Percentiles rank a stretch among this genome's conserved stretches.
Conservation (phyloP, 805 yeast species). For the Pichia sporocuriosa region DNA sequence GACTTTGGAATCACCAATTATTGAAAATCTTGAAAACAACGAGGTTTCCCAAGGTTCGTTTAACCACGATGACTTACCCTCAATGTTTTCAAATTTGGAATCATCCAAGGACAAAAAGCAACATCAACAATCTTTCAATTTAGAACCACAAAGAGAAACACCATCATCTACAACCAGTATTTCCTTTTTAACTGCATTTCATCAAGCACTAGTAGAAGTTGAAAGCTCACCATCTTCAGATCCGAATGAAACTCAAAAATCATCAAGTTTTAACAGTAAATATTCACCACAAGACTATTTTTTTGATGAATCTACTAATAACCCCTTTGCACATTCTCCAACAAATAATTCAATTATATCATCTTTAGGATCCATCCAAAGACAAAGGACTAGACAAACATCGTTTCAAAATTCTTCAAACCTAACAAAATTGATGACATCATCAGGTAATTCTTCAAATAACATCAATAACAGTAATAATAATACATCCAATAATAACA, state of each 20-base stretch:
- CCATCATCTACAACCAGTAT: slow-evolving; percentile 12
- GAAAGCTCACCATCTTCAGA: slow-evolving; percentile 12
- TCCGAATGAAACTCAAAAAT: slow-evolving; percentile 1
- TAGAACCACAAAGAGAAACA: neutral
- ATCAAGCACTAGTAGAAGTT: slow-evolving; percentile 30
- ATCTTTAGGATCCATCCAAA: slow-evolving; percentile 16
- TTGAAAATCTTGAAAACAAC: too few species aligned
- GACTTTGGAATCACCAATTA: too few species aligned
- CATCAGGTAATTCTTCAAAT: too few species aligned
- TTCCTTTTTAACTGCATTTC: slow-evolving; percentile 30
- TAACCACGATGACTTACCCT: slow-evolving; percentile 8
- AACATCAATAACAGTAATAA: too few species aligned
- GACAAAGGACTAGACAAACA: slow-evolving; percentile 17
- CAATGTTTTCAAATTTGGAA: slow-evolving; percentile 7
- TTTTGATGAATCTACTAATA: slow-evolving; percentile 13
- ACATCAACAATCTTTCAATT: too few species aligned
- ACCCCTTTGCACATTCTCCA: slow-evolving; percentile 7
- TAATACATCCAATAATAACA: too few species aligned
- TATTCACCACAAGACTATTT: slow-evolving; percentile 5
- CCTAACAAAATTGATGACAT: slow-evolving; percentile 18
- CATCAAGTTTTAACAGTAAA: neutral
- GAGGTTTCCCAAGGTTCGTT: too few species aligned
- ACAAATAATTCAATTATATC: slow-evolving; percentile 18
- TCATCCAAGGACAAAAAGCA: too few species aligned
- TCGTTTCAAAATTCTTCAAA: slow-evolving; percentile 18